Percentiles rank a stretch among this genome's conserved stretches.
Conservation (phyloP, 352 stramenopile species). For the Globisporangium spinosum region DNA sequence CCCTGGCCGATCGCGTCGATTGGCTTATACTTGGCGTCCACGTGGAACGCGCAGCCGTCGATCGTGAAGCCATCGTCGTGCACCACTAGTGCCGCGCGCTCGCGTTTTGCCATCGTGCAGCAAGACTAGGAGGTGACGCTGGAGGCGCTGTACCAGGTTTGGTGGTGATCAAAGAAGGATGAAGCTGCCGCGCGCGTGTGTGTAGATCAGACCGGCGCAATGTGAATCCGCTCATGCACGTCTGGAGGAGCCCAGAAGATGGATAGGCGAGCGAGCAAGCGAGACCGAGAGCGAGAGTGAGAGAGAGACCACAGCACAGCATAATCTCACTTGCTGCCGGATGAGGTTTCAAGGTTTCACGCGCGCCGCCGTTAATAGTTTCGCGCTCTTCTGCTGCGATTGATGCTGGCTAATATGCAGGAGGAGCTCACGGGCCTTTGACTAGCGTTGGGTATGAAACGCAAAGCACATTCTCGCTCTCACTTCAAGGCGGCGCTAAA, state of each 20-base stretch:
- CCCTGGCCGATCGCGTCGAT: conserved; percentile 89
- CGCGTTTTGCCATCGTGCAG: conserved; percentile 51
- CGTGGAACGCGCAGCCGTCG: conserved; percentile 81
- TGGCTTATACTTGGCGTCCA: conserved; percentile 77
- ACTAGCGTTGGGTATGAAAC: conserved; percentile 26
- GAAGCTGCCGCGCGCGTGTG: background rate
- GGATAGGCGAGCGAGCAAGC: background rate
- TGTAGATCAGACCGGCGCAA: conserved; percentile 7
- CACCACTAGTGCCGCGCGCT: conserved; percentile 52
- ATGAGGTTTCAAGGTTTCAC: conserved; percentile 12
- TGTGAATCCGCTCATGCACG: conserved; percentile 17
- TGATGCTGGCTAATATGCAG: background rate
- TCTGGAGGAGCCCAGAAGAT: background rate
- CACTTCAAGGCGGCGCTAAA: conserved; percentile 13
- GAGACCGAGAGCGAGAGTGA: background rate
- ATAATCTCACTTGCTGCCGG: background rate
- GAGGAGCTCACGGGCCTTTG: background rate
- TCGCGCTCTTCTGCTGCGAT: background rate
- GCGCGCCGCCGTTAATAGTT: conserved; percentile 9
- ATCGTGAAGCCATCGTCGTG: conserved; percentile 78
- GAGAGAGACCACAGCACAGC: too few relatives aligned
- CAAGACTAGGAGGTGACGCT: background rate
- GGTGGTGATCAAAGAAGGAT: background rate
- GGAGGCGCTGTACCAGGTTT: background rate
- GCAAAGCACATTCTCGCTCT: background rate